Evolutionary conservation across 192 early-diverging fungal species (phyloP).

Genomic region (Allomyces macrogynus): DNA sequence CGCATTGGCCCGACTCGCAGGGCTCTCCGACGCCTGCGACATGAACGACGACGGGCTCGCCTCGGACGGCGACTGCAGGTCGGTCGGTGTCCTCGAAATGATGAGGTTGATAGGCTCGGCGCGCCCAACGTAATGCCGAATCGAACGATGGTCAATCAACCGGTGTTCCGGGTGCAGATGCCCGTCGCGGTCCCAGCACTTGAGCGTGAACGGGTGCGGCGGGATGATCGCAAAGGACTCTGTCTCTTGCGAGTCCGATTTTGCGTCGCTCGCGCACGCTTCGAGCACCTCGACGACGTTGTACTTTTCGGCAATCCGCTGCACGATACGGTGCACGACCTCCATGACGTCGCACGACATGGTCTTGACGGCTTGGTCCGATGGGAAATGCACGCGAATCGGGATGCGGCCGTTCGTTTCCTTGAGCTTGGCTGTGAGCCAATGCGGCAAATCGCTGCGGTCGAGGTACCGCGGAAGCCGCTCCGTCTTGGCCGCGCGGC

Average conservation of each 20-base stretch:
- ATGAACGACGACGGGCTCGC: neutral
- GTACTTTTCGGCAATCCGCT: neutral
- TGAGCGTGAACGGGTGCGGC: neutral
- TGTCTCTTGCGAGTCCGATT: neutral
- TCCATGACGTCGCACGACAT: neutral
- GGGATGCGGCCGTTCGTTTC: neutral
- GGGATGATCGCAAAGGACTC: neutral
- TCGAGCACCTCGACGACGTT: neutral
- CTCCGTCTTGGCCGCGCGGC: neutral
- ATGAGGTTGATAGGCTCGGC: neutral
- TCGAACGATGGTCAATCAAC: neutral
- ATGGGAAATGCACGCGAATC: neutral
- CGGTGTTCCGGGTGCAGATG: neutral
- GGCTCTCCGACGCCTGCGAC: neutral
- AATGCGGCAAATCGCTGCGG: neutral
- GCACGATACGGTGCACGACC: neutral
- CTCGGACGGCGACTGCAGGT: neutral
- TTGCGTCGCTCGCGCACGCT: neutral
- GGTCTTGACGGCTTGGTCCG: neutral
- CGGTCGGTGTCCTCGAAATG: neutral
- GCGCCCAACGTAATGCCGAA: neutral
- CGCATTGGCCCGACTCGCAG: neutral
- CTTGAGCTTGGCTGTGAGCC: neutral
- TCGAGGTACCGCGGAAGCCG: neutral
- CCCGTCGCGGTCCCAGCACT: neutral